phyloP scores from a whole-genome alignment of 2,329 filamentous ascomycete genomes.

The Rhynchosporium secalis region DNA sequence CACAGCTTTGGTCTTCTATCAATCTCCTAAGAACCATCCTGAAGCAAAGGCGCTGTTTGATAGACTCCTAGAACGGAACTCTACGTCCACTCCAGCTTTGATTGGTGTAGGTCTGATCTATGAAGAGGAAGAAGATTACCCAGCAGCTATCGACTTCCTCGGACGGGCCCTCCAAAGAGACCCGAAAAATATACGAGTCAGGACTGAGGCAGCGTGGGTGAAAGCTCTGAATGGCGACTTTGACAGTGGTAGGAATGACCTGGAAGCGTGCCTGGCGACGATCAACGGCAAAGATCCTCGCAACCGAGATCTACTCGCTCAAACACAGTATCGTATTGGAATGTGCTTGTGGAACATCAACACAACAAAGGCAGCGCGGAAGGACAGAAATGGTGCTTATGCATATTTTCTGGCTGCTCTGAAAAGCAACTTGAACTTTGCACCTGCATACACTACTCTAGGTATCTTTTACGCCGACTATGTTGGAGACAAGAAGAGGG shows the following conservation, averaged over 20 bases:
- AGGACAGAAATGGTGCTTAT: conserved; percentile 80
- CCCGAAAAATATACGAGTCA: conserved; percentile 71
- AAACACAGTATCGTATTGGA: conserved; percentile 84
- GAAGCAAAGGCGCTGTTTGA: conserved; percentile 89
- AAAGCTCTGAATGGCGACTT: conserved; percentile 81
- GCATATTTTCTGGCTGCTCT: conserved; percentile 78
- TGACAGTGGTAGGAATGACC: conserved; percentile 62
- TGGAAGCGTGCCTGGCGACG: conserved; percentile 68
- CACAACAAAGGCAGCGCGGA: conserved; percentile 70
- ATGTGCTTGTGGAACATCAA: conserved; percentile 86
- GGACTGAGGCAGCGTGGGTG: conserved; percentile 89
- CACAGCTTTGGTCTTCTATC: conserved; percentile 86
- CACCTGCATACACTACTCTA: conserved; percentile 86
- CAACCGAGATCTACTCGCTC: conserved; percentile 72
- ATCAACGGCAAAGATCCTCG: conserved; percentile 62
- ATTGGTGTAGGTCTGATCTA: conserved; percentile 90
- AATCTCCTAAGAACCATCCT: conserved; percentile 83
- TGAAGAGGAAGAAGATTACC: conserved; percentile 89
- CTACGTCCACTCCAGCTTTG: conserved; percentile 74
- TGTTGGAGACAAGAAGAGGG: conserved; percentile 79
- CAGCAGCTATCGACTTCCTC: conserved; percentile 78
- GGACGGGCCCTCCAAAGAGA: conserved; percentile 74
- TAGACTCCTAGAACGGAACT: conserved; percentile 72
- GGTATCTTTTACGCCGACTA: conserved; percentile 93
- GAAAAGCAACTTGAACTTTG: conserved; percentile 83